These are phyloP conservation scores for Xylaria sp. DNA, from an alignment of 495 filamentous ascomycete genomes.

Conservation along the genomic window DNA sequence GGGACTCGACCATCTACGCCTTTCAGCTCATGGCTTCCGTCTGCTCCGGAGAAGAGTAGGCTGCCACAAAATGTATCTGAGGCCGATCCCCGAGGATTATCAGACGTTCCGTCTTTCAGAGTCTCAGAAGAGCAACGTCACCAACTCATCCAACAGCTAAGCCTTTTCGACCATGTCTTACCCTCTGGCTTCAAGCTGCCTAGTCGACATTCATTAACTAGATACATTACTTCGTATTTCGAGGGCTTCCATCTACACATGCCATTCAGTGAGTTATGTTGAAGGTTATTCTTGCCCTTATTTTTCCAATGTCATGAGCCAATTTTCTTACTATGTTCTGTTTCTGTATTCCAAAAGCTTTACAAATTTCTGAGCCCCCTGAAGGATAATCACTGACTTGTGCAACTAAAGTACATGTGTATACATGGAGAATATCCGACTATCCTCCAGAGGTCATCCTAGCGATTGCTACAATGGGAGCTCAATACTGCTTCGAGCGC, in stretches of 20 bases:
- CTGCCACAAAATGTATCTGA: background rate
- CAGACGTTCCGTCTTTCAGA: background rate
- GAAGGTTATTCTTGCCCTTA: no score
- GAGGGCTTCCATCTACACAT: slow-evolving; percentile 58
- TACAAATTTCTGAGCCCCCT: no score
- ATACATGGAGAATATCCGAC: no score
- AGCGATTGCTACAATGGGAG: no score
- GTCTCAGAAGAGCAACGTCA: slow-evolving; percentile 8
- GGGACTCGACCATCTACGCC: slow-evolving; percentile 9
- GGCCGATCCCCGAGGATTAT: background rate
- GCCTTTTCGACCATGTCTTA: background rate
- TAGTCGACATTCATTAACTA: slow-evolving; percentile 5
- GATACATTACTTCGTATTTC: slow-evolving; percentile 20
- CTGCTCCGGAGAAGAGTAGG: background rate
- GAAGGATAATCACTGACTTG: no score
- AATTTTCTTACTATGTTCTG: background rate
- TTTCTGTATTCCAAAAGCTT: no score
- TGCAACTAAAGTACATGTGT: no score
- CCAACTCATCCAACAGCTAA: background rate
- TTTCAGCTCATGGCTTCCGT: slow-evolving; percentile 17
- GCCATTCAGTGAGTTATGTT: slow-evolving; percentile 43
- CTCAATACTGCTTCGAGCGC: no score
- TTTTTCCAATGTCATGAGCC: background rate
- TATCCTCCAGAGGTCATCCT: no score
- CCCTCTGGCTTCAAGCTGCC: background rate